These are phyloP conservation scores for Phaffia australis DNA, from an alignment of 768 basidiomycete species.

Conservation along the genomic window DNA sequence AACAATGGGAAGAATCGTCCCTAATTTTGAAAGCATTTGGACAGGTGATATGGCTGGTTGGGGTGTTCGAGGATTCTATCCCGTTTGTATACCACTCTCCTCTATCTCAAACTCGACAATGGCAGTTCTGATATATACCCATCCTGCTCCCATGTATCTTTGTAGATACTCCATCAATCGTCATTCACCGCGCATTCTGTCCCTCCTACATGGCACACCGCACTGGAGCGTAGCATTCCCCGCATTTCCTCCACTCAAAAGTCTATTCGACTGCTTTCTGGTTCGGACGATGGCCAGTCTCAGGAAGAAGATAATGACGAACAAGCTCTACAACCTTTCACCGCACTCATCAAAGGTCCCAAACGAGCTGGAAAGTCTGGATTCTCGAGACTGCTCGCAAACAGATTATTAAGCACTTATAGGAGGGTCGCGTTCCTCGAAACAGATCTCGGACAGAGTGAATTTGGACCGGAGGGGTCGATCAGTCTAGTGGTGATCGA, in stretches of 20 bases:
- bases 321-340: slow-evolving; percentile 31
- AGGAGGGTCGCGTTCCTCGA: slow-evolving; percentile 79
- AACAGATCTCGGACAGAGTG: slow-evolving; percentile 85
- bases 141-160: background rate
- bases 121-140: background rate
- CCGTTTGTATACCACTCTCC: slow-evolving; percentile 42
- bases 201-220: slow-evolving; percentile 41
- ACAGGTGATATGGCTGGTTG: slow-evolving; percentile 21
- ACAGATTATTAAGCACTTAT: slow-evolving; percentile 59
- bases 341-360: slow-evolving; percentile 67
- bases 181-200: slow-evolving; percentile 28
- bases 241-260: slow-evolving; percentile 29
- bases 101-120: slow-evolving; percentile 30
- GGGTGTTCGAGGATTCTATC: slow-evolving; percentile 40
- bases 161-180: slow-evolving; percentile 15
- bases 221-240: slow-evolving; percentile 29
- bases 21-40: slow-evolving; percentile 18
- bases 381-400: slow-evolving; percentile 62
- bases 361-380: slow-evolving; percentile 87
- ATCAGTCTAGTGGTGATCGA: slow-evolving; percentile 67
- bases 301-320: slow-evolving; percentile 22
- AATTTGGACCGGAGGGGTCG: slow-evolving; percentile 78
- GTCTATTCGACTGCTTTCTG: slow-evolving; percentile 32
- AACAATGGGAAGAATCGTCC: slow-evolving; percentile 10
- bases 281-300: slow-evolving; percentile 39